These are phyloP conservation scores for Coemansia furcata DNA, from an alignment of 192 early-diverging fungal species.

Conservation along the genomic window DNA sequence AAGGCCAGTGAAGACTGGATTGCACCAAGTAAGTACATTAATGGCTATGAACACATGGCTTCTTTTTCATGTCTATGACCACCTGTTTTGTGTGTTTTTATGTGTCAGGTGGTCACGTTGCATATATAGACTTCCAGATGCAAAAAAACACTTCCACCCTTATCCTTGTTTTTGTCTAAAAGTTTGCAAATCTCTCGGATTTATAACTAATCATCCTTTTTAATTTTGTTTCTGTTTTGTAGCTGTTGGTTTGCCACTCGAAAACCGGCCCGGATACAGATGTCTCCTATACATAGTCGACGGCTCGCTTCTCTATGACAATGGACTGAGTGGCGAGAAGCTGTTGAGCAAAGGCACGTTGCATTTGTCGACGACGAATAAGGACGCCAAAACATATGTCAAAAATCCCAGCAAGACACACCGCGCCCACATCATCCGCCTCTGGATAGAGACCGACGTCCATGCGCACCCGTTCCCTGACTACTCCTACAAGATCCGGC, in stretches of 20 bases:
- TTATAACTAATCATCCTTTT: conserved; percentile 4
- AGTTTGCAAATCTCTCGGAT: neutral
- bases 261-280: conserved; percentile 47
- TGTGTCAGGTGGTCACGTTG: neutral
- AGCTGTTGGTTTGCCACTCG: conserved; percentile 42
- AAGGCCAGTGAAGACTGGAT: conserved; percentile 53
- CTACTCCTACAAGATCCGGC: conserved; percentile 25
- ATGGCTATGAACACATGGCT: too few species aligned
- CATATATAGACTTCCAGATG: conserved; percentile 44
- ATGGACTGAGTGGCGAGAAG: conserved; percentile 41
- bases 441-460: conserved; percentile 44
- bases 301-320: conserved; percentile 40
- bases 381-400: conserved; percentile 29
- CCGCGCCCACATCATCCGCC: conserved; percentile 36
- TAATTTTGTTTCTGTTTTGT: conserved; percentile 15
- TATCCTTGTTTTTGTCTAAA: neutral
- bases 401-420: conserved; percentile 49
- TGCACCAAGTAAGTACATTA: conserved; percentile 51
- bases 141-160: neutral
- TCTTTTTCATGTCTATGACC: too few species aligned
- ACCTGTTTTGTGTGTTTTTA: too few species aligned
- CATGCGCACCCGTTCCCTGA: conserved; percentile 8
- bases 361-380: conserved; percentile 32
- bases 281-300: conserved; percentile 48
- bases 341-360: conserved; percentile 45